These are phyloP conservation scores for Rhizopogon roseolus DNA, from an alignment of 768 basidiomycete genomes.

Conservation along the genomic window DNA sequence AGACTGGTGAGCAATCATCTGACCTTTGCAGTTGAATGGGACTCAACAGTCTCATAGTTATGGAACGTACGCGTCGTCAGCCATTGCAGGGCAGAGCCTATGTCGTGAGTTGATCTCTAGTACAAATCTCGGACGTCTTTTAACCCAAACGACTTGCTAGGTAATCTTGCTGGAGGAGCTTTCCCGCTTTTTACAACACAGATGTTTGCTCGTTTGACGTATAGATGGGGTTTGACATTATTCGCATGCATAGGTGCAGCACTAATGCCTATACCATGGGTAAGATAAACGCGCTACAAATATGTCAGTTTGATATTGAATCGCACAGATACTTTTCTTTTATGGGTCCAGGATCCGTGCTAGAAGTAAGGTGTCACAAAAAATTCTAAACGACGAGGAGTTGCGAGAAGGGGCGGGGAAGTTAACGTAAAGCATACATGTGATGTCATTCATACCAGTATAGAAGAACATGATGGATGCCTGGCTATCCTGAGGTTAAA, in stretches of 20 bases:
- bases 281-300: conserved; percentile 19
- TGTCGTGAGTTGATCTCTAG: conserved; percentile 29
- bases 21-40: background rate
- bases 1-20: conserved; percentile 38
- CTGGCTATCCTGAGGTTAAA: background rate
- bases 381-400: conserved; percentile 3
- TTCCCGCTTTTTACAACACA: conserved; percentile 57
- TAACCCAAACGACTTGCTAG: conserved; percentile 15
- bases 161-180: conserved; percentile 39
- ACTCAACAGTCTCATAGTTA: conserved; percentile 28
- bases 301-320: background rate
- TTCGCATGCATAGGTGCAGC: conserved; percentile 43
- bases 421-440: background rate
- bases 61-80: conserved; percentile 55
- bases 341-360: conserved; percentile 18
- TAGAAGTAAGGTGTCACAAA: conserved; percentile 11
- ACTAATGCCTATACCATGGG: conserved; percentile 53
- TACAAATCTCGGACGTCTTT: background rate
- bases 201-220: conserved; percentile 48
- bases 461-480: no score
- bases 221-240: conserved; percentile 51
- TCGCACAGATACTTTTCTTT: conserved; percentile 13
- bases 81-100: conserved; percentile 56
- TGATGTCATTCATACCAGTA: background rate
- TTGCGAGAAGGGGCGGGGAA: background rate